Percentiles rank a stretch among this genome's conserved stretches.
Evolutionary conservation across 2,329 filamentous ascomycete genomes (phyloP).

Genomic region (Aspergillus calidoustus): DNA sequence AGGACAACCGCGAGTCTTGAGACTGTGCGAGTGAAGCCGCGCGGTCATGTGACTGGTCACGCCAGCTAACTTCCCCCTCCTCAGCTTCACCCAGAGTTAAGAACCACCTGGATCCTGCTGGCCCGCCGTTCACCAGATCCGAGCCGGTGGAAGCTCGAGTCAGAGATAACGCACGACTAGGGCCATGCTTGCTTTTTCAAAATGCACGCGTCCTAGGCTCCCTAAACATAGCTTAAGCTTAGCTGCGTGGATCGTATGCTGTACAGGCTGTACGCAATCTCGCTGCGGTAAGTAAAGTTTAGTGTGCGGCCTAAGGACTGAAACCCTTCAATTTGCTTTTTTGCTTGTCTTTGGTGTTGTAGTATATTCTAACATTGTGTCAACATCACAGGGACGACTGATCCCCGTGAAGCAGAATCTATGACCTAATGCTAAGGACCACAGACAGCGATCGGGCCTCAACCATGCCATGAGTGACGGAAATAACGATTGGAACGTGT

Average conservation of each 20-base stretch:
- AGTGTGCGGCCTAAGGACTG: constrained; percentile 11
- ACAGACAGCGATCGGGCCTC: constrained; percentile 3
- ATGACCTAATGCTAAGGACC: constrained; percentile 6
- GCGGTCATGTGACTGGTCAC: constrained; percentile 11
- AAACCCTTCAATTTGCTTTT: constrained; percentile 23
- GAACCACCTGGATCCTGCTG: neutral
- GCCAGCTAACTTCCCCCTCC: neutral
- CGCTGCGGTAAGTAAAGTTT: constrained; percentile 20
- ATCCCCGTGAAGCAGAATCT: neutral
- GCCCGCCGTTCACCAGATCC: constrained; percentile 24
- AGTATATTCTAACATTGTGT: constrained; percentile 17
- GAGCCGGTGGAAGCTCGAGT: constrained; percentile 11
- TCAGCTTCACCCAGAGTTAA: neutral
- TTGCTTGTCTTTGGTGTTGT: constrained; percentile 17
- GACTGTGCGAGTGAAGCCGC: neutral
- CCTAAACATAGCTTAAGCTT: constrained; percentile 35
- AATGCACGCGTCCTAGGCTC: constrained; percentile 21
- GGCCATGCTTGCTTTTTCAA: constrained; percentile 30
- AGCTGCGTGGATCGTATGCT: constrained; percentile 27
- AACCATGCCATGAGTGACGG: constrained; percentile 1
- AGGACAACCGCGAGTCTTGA: neutral
- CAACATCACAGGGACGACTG: neutral
- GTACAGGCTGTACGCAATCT: constrained; percentile 12
- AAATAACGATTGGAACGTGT: constrained; percentile 3
- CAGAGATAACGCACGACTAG: constrained; percentile 18